Base-by-base conservation (phyloP, 495 filamentous ascomycete species). In the Chaetomium cochliodes region DNA sequence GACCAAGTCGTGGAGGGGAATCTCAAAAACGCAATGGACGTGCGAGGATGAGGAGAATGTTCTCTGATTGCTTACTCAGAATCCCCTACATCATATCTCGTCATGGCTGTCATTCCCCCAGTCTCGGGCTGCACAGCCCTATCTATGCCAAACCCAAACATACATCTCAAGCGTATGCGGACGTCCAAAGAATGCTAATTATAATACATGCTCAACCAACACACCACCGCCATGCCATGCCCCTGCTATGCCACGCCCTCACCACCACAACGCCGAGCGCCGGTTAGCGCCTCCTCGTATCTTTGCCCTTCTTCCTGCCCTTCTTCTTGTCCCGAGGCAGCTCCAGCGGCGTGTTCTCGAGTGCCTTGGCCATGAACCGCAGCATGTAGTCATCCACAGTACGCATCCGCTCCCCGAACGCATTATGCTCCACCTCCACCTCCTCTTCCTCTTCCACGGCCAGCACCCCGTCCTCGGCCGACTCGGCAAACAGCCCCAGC, bases 331-430 rank as follows among this genome's bases (percentile, higher is more conserved):
- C 91, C 68, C 82, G 83, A 5, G 92, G 91, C 60, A 92, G 82
- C 64, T 92, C 87, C 57, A 96, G 81, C 30, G 90, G 87, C 62
- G 92, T 88, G 62, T 90, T 87, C 69, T 88, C 87, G 55, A 94
- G 80, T 72, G 92, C 86, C 80, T 82, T 87, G 65, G 90, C 82
- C 85, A 96, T 89, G 64, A 85, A 86, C 30, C 80, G 78, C 60
- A 97, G 77, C 85, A 98, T 91, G 72, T 92, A 96, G 49, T 93
- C 90, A 70, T 98, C 93, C 30, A 96, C 83, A 0, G 70, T 84
- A 65, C 86, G 82, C 39, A 87, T 82, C 49, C 70, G 72, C 60
- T 80, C 80, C n/a, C 82, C 81, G 76, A 75, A 82, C 1, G 81
- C 79, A 65, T 87, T 87, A 15, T 77, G 76, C 66, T 87, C 85